Evolutionary conservation across 2,329 filamentous ascomycete genomes (phyloP).

Genomic region (Colletotrichum sansevieriae): DNA sequence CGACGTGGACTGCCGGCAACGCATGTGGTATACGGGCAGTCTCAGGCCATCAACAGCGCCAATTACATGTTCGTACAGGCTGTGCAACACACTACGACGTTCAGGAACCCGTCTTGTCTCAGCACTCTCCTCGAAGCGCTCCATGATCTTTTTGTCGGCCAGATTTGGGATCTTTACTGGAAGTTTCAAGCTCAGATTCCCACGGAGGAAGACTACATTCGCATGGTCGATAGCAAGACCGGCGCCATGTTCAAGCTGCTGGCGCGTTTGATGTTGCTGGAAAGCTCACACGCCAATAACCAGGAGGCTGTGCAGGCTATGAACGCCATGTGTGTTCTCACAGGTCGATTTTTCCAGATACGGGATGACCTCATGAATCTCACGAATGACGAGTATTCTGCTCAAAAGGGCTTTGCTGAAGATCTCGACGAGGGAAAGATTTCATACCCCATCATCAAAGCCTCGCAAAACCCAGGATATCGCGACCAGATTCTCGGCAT

Average conservation of each 20-base stretch:
- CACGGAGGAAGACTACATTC: slow-evolving; percentile 45
- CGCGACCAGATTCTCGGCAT: slow-evolving; percentile 18
- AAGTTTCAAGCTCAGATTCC: slow-evolving; percentile 43
- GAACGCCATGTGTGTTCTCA: slow-evolving; percentile 25
- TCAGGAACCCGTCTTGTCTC: slow-evolving; percentile 42
- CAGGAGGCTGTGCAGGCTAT: neutral
- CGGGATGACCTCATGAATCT: slow-evolving; percentile 52
- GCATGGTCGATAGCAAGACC: slow-evolving; percentile 47
- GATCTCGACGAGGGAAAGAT: slow-evolving; percentile 59
- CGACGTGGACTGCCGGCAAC: slow-evolving; percentile 52
- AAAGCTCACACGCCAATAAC: neutral
- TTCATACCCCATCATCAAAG: slow-evolving; percentile 50
- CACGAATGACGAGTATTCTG: slow-evolving; percentile 48
- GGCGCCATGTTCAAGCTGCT: slow-evolving; percentile 44
- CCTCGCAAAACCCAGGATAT: neutral
- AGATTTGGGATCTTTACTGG: slow-evolving; percentile 49
- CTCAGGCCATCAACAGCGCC: slow-evolving; percentile 54
- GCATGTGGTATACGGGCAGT: slow-evolving; percentile 52
- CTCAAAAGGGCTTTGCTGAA: slow-evolving; percentile 56
- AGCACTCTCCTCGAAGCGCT: slow-evolving; percentile 45
- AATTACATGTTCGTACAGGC: slow-evolving; percentile 48
- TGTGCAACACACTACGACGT: slow-evolving; percentile 39
- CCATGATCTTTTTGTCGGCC: slow-evolving; percentile 44
- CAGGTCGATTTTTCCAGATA: slow-evolving; percentile 51
- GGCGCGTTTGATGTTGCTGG: slow-evolving; percentile 38